Percentiles rank a stretch among this genome's conserved stretches.
These are phyloP conservation scores for Dysphania ambrosioides DNA, from an alignment of 148 eudicot genomes.

Conservation along the genomic window DNA sequence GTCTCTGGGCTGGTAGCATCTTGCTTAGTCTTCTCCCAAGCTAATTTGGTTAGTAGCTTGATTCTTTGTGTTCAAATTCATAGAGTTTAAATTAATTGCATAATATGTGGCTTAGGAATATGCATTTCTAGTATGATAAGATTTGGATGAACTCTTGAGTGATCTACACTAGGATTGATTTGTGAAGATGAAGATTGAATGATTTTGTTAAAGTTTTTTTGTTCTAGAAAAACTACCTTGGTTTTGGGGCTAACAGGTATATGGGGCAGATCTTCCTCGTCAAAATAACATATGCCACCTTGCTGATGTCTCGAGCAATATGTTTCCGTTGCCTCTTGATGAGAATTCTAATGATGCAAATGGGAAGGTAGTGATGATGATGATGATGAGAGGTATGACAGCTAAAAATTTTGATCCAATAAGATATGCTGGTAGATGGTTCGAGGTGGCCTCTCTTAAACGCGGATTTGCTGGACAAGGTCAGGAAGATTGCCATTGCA, in stretches of 20 bases:
- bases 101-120: neutral
- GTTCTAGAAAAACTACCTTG: neutral
- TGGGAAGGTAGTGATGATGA: constrained; percentile 38
- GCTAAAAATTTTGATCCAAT: constrained; percentile 76
- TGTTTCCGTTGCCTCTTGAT: no score
- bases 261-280: constrained; percentile 46
- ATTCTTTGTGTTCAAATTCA: neutral
- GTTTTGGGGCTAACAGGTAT: constrained; percentile 39
- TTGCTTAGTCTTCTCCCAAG: constrained; percentile 54
- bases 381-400: constrained; percentile 86
- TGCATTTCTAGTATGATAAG: neutral
- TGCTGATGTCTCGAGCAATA: no score
- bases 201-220: no score
- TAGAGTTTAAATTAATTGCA: neutral
- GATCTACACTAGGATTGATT: neutral
- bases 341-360: constrained; percentile 38
- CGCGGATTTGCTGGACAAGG: constrained; percentile 96
- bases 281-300: constrained; percentile 46
- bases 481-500: constrained; percentile 98
- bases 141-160: neutral
- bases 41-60: constrained; percentile 55
- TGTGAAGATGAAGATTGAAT: no score
- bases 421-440: constrained; percentile 97
- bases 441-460: constrained; percentile 95
- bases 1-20: constrained; percentile 82